Evolutionary conservation across 1,284 basidiomycete genomes (phyloP), one percentile per base, ranked within the genome.

Genomic region (Heliocybe sulcata): DNA sequence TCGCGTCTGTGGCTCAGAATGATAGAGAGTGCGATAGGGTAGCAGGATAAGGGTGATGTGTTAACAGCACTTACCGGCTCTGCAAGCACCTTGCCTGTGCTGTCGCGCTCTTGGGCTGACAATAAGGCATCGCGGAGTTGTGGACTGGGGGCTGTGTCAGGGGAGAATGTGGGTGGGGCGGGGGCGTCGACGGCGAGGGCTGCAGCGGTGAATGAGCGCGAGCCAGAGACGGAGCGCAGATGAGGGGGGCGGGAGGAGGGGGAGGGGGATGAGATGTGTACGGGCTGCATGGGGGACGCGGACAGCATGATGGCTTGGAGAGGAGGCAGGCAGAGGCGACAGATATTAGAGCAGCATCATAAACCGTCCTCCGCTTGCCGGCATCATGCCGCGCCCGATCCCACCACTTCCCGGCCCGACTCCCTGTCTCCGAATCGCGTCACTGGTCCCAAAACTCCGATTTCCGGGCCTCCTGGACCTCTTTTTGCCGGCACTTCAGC

Each of bases 291-390:
- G 42, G 76, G 71, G 33, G 63, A 67, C 25, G 74, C 67, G 22
- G 76, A 77, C 56, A 79, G 68, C 77, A 79, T 79, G 45, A 57
- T 54, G 56, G 38, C 38, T n/a, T n/a, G n/a, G n/a, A n/a, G 42
- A 47, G 58, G 52, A 45, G 55, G 47, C 33, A 47, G 56, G 42
- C 55, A 45, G 54, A 54, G 42, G 12, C 42, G 10, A 20, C 11
- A 49, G 47, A 49, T 49, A 25, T 49, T 49, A 25, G 47, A 42
- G 38, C 8, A 42, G n/a, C 38, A 16, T n/a, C 10, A 25, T 49
- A 25, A 49, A 29, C 47, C 14, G 22, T 6, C 19, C 22, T 6
- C 23, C 47, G 6, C 6, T 22, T 29, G 47, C 23, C 47, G 47
- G 12, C 9, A 49, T 49, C 47, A 29, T 49, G 23, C 22, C 27